Evolutionary conservation across 2,329 filamentous ascomycete species (phyloP).

Genomic region (Aspergillus oerlinghausenensis): DNA sequence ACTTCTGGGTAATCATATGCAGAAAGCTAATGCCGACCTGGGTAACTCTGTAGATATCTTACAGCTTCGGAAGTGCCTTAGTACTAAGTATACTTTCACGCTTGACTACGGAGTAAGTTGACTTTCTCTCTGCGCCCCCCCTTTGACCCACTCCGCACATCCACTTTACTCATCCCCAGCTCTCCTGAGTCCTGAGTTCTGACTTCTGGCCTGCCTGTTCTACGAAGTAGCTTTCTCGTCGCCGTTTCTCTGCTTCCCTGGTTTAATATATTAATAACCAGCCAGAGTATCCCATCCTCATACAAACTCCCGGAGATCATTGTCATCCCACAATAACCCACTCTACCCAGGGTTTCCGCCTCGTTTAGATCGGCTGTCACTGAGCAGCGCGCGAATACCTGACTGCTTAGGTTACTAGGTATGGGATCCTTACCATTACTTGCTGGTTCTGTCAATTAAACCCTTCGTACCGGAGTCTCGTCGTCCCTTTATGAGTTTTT

Average conservation of each 20-base stretch:
- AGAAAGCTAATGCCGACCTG: neutral
- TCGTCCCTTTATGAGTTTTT: neutral
- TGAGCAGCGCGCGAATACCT: neutral
- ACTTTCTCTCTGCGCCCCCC: neutral
- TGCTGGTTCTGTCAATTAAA: neutral
- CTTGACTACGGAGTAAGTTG: too few relatives aligned
- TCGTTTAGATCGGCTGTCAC: neutral
- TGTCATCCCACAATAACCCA: neutral
- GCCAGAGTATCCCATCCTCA: neutral
- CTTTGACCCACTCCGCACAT: slow-evolving; percentile 5
- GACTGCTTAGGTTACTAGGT: neutral
- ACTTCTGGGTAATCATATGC: neutral
- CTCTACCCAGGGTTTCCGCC: neutral
- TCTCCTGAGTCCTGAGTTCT: slow-evolving; percentile 5
- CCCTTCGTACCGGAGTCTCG: neutral
- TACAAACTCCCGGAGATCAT: neutral
- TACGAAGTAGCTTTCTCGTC: neutral
- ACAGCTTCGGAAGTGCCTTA: neutral
- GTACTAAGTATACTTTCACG: neutral
- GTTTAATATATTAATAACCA: neutral
- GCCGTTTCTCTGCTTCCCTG: neutral
- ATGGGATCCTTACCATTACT: neutral
- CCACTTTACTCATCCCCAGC: neutral
- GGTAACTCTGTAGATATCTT: neutral
- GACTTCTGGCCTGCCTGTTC: slow-evolving; percentile 2